A percentile compares a stretch with the other conserved stretches of the same genome.
phyloP scores from a whole-genome alignment of 2,329 filamentous ascomycete species.

The Rhexocercosporidium sp. region DNA sequence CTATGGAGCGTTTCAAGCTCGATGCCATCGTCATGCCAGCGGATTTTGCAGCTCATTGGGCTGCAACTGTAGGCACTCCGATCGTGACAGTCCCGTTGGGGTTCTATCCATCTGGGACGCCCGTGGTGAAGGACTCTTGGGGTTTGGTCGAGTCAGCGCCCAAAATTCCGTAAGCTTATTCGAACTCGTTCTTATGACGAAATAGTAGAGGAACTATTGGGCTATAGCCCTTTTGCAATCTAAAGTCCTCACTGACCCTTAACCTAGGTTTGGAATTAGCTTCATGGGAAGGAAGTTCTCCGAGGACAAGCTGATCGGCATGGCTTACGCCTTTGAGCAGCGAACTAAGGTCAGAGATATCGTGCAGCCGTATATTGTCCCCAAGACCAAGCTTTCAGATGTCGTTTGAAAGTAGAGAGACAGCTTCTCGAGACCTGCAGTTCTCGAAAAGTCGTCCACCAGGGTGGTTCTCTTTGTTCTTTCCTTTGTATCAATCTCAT shows the following conservation, averaged over 20 bases:
- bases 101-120: constrained; percentile 53
- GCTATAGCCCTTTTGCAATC: too few species aligned
- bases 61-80: constrained; percentile 63
- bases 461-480: too few species aligned
- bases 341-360: constrained; percentile 46
- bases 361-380: not conserved
- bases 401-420: not conserved
- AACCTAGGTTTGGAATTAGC: constrained; percentile 59
- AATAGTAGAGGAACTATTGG: too few species aligned
- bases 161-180: constrained; percentile 48
- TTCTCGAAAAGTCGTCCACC: too few species aligned
- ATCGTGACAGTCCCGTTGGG: constrained; percentile 69
- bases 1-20: constrained; percentile 59
- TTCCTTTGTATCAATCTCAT: too few species aligned
- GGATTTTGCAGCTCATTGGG: constrained; percentile 47
- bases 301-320: constrained; percentile 65
- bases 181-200: too few species aligned
- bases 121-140: constrained; percentile 49
- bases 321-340: constrained; percentile 70
- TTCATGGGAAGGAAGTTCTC: constrained; percentile 66
- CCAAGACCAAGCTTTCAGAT: not conserved
- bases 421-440: not conserved
- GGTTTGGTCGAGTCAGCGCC: constrained; percentile 60
- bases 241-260: not conserved
- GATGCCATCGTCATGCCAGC: constrained; percentile 68